Percentiles rank a stretch among this genome's conserved stretches.
These are phyloP conservation scores for Claviceps cyperi DNA, from an alignment of 2,329 filamentous ascomycete species.

Conservation along the genomic window DNA sequence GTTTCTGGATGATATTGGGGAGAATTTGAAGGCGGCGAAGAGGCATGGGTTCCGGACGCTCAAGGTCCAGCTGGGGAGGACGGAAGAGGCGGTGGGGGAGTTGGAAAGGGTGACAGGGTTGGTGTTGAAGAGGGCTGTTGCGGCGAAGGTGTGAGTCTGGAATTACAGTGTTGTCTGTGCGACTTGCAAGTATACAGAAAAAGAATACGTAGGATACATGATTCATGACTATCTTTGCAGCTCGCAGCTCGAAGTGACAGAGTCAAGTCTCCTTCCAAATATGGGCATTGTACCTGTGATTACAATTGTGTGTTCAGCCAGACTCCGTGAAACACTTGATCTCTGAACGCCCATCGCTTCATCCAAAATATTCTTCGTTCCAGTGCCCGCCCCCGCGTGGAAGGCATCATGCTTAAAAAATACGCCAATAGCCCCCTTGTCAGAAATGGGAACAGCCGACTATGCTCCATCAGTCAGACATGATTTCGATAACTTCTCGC, in stretches of 20 bases:
- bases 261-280: neutral
- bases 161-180: too few species aligned
- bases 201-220: too few species aligned
- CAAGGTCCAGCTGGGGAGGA: constrained; percentile 67
- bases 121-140: constrained; percentile 34
- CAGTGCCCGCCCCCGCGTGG: neutral
- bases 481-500: constrained; percentile 14
- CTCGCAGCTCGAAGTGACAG: neutral
- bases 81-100: constrained; percentile 68
- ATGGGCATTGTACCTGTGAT: neutral
- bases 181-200: too few species aligned
- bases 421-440: neutral
- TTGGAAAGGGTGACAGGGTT: constrained; percentile 65
- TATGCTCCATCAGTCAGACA: constrained; percentile 10
- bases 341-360: neutral
- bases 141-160: constrained; percentile 26
- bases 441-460: neutral
- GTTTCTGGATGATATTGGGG: constrained; percentile 89
- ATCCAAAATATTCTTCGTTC: neutral
- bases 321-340: neutral
- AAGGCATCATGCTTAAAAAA: neutral
- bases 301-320: neutral
- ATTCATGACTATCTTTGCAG: neutral
- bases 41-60: constrained; percentile 65
- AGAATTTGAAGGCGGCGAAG: constrained; percentile 73